Evolutionary conservation across 1,284 basidiomycete species (phyloP), one percentile per base, ranked within the genome.

Genomic region (Irpex sp.): DNA sequence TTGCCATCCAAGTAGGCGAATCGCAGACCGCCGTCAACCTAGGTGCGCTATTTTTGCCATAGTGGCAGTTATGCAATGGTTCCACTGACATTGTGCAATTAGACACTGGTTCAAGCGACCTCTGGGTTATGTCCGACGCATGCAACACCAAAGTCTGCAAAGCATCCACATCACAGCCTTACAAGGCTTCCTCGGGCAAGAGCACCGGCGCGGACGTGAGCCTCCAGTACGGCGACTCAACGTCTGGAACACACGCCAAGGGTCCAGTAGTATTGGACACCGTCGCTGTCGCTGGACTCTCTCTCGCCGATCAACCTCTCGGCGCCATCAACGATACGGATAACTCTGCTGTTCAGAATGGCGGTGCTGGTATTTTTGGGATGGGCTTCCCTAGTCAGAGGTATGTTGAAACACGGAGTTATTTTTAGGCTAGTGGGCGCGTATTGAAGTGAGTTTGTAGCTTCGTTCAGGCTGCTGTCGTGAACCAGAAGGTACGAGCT

Each of bases 291-390:
- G 78, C 78, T 5, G 78, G 76, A 4, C 65, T 80, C 19, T 70
- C 74, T 4, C 67, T 79, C 63, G 60, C 61, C 11, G 63, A 71
- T 39, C 78, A 79, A 61, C 62, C 71, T 1, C 74, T 78, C 37
- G 76, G 71, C 5, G 75, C 76, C 8, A 68, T 78, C 26, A 71
- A 73, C 60, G 66, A 72, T 50, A 79, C 78, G 1, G 70, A 77
- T 61, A 78, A 74, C 64, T 69, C 72, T 2, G 73, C 75, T 26
- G 73, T 78, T n/a, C 65, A 68, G 46, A 71, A 75, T 17, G 76
- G 76, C 5, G 72, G 72, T 36, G 74, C 75, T 19, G 77, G 78
- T 8, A 78, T 79, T n/a, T 71, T 79, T 17, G 78, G 78, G 13
- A 69, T 79, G 7, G 76, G 77, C 4, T 79, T 79, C 61, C 76